Base-by-base conservation (phyloP, 306 rosid species). In the Cercis canadensis region DNA sequence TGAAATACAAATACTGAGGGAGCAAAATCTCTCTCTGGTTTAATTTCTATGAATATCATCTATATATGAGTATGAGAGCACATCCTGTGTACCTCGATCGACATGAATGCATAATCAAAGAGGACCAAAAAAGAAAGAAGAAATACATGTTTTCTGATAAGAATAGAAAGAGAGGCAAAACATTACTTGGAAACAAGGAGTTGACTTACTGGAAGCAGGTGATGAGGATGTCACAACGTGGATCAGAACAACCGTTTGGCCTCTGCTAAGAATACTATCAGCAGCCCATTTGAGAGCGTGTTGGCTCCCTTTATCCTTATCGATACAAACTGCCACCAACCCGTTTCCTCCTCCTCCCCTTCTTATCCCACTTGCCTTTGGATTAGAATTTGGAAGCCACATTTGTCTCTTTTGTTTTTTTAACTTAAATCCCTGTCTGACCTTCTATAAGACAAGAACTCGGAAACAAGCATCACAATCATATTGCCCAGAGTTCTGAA, bases 231-330 rank as follows among this genome's bases (percentile, higher is more conserved):
- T 46, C 76, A 84, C 74, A 52, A 89, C 97, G 67, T 95, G 96
- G 34, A 93, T 81, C 14, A 93, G 82, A 79, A 90, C 32, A 43
- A 93, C 76, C 57, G 86, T 84, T 84, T 87, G 90, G 71, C 97
- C 96, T 45, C 62, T 87, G 39, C 61, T 5, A 34, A 93, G 80
- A 69, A 93, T 74, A 75, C 59, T 80, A 53, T 93, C 98, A 52
- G 87, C 92, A 11, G 97, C 96, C 97, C 97, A 93, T 80, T 81
- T 86, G 34, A 93, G 84, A 74, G 98, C 97, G 5, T 71, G 63
- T 69, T 85, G 89, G 69, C 97, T 93, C 11, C 98, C 96, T 81
- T 90, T 90, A 11, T 93, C 96, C 72, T 83, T 87, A 70, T 88
- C 96, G 19, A 93, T 65, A 15, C 88, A 96, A 21, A 93, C 84